phyloP scores from a whole-genome alignment of 352 stramenopile genomes.

The Achlya hypogyna region DNA sequence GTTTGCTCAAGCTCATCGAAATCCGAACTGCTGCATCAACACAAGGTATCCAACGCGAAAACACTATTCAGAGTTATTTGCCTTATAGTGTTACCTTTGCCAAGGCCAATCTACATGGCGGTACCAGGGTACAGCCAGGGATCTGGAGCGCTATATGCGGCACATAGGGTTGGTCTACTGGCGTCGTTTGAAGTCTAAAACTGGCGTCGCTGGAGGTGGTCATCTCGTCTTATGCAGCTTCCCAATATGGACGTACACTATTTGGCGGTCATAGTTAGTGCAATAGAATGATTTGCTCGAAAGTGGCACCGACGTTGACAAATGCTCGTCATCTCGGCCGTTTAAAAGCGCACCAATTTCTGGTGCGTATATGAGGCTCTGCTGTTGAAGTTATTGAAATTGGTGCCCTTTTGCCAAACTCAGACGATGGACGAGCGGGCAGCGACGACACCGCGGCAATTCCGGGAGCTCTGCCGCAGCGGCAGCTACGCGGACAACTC shows the following conservation, averaged over 20 bases:
- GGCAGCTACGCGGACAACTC: constrained; percentile 13
- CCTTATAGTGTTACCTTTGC: too few relatives aligned
- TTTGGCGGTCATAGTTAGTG: too few relatives aligned
- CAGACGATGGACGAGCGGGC: neutral
- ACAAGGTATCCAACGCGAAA: neutral
- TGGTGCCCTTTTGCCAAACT: neutral
- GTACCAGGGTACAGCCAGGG: too few relatives aligned
- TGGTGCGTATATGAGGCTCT: neutral
- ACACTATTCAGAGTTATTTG: neutral
- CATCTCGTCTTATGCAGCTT: too few relatives aligned
- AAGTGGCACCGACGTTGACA: neutral
- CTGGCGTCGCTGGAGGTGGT: too few relatives aligned
- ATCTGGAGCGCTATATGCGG: too few relatives aligned
- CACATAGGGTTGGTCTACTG: too few relatives aligned
- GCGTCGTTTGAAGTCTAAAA: too few relatives aligned
- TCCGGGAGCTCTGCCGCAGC: neutral
- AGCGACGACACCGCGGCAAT: constrained; percentile 3
- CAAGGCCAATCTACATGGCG: too few relatives aligned
- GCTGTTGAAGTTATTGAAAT: too few relatives aligned
- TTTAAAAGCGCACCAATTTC: neutral
- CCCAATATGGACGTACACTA: too few relatives aligned
- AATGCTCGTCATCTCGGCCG: neutral
- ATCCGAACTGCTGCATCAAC: constrained; percentile 2
- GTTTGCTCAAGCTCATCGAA: constrained; percentile 64
- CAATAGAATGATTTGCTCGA: too few relatives aligned